Evolutionary conservation across 345 rosid species (phyloP).

Genomic region (Lepidium aucheri): DNA sequence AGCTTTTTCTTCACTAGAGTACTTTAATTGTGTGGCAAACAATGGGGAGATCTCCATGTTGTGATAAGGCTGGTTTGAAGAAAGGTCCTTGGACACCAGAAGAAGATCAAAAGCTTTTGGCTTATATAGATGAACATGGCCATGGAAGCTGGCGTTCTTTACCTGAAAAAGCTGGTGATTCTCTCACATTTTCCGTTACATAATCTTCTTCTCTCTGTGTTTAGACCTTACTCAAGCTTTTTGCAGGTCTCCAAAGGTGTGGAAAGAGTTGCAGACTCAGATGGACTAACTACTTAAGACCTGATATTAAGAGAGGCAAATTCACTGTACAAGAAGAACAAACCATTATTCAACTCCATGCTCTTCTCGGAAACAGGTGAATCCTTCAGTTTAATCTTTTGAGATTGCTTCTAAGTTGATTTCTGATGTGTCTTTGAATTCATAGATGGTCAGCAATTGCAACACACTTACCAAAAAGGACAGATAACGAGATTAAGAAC

Average conservation of each 20-base stretch:
- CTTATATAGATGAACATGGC: conserved; percentile 84
- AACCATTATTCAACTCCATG: conserved; percentile 94
- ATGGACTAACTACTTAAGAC: conserved; percentile 92
- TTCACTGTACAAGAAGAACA: conserved; percentile 90
- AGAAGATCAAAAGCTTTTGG: conserved; percentile 90
- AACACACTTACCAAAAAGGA: conserved; percentile 62
- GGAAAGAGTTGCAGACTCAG: conserved; percentile 94
- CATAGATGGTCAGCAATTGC: conserved; percentile 83
- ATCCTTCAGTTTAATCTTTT: not conserved
- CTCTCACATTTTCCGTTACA: conserved; percentile 12
- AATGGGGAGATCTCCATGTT: conserved; percentile 76
- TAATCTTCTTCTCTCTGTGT: not conserved
- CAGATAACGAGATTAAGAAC: conserved; percentile 75
- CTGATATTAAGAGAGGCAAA: conserved; percentile 90
- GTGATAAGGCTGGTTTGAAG: conserved; percentile 83
- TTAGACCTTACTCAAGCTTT: not conserved
- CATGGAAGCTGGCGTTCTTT: conserved; percentile 95
- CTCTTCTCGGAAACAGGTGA: conserved; percentile 90
- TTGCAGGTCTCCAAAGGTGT: conserved; percentile 73
- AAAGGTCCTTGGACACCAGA: conserved; percentile 98
- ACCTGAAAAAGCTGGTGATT: conserved; percentile 79
- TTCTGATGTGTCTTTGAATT: conserved; percentile 2
- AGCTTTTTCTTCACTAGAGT: conserved; percentile 6
- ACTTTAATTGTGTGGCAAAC: conserved; percentile 5
- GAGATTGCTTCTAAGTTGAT: not conserved